Percentiles rank a stretch among this genome's conserved stretches.
phyloP scores from a whole-genome alignment of 495 filamentous ascomycete genomes.

The Lentithecium fluviatile region DNA sequence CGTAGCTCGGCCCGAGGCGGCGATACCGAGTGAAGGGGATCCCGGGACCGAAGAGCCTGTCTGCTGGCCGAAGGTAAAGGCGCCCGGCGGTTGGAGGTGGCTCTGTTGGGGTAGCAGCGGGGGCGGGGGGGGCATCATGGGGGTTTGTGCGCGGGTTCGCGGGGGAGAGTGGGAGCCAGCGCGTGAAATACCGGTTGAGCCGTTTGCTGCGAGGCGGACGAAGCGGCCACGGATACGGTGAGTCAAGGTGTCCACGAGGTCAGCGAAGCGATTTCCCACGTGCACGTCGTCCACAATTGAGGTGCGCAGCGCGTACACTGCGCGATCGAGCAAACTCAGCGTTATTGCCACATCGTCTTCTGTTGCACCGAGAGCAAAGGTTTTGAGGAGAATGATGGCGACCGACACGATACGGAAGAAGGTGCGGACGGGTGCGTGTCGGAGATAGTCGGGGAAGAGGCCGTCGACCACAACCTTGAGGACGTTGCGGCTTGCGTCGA shows the following conservation, averaged over 20 bases:
- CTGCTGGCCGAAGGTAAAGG: not conserved
- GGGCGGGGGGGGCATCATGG: conserved; percentile 34
- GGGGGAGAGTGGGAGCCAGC: conserved; percentile 24
- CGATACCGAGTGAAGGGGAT: conserved; percentile 13
- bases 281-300: conserved; percentile 96
- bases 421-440: conserved; percentile 88
- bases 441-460: conserved; percentile 80
- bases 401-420: conserved; percentile 93
- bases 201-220: conserved; percentile 42
- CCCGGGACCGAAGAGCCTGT: conserved; percentile 13
- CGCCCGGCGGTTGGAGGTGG: conserved; percentile 7
- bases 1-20: conserved; percentile 25
- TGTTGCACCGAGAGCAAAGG: conserved; percentile 87
- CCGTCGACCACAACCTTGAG: conserved; percentile 79
- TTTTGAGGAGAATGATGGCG: conserved; percentile 93
- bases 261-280: conserved; percentile 90
- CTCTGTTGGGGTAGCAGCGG: not conserved
- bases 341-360: conserved; percentile 83
- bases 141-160: conserved; percentile 16
- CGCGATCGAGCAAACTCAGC: conserved; percentile 75
- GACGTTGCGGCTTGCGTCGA: conserved; percentile 80
- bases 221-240: conserved; percentile 43
- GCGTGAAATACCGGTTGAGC: conserved; percentile 29
- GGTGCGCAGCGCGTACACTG: conserved; percentile 73
- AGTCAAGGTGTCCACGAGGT: conserved; percentile 67